Percentiles rank a stretch among this genome's conserved stretches.
Evolutionary conservation across 192 early-diverging fungal genomes (phyloP).

Genomic region (Helicostylum pulchrum): DNA sequence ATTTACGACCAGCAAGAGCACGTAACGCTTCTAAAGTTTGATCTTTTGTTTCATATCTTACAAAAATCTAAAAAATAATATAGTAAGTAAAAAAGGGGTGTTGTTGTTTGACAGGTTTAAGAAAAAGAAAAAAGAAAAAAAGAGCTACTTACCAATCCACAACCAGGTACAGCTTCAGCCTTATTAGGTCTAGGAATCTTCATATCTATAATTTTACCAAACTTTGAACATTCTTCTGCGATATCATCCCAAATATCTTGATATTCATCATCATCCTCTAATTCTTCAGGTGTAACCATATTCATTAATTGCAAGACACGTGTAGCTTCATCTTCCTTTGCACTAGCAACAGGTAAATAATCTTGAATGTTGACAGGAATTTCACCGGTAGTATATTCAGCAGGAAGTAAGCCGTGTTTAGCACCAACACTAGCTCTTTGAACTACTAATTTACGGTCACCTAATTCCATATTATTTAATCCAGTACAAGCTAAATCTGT

Average conservation of each 20-base stretch:
- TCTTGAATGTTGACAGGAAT: not conserved
- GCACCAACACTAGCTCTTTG: conserved; percentile 90
- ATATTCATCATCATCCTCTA: conserved; percentile 83
- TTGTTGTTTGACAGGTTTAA: not conserved
- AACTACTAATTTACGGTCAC: conserved; percentile 89
- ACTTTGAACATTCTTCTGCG: conserved; percentile 83
- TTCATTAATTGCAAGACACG: conserved; percentile 87
- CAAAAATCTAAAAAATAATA: conserved; percentile 68
- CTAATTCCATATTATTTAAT: conserved; percentile 93
- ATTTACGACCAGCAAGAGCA: conserved; percentile 88
- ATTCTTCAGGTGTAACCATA: conserved; percentile 87
- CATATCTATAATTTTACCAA: conserved; percentile 75
- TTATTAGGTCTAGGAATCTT: conserved; percentile 78
- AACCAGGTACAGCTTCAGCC: conserved; percentile 56
- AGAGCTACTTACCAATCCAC: conserved; percentile 72
- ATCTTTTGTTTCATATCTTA: conserved; percentile 62
- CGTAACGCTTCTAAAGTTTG: conserved; percentile 67
- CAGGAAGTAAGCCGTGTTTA: conserved; percentile 43
- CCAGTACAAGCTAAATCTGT: conserved; percentile 95
- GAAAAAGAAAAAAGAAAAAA: not conserved
- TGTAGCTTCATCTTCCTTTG: conserved; percentile 68
- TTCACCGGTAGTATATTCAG: not conserved
- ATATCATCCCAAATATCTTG: conserved; percentile 91
- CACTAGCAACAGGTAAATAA: conserved; percentile 40
- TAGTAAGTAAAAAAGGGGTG: no score